Evolutionary conservation across 148 eudicot species (phyloP).

Genomic region (Mesembryanthemum crystallinum): DNA sequence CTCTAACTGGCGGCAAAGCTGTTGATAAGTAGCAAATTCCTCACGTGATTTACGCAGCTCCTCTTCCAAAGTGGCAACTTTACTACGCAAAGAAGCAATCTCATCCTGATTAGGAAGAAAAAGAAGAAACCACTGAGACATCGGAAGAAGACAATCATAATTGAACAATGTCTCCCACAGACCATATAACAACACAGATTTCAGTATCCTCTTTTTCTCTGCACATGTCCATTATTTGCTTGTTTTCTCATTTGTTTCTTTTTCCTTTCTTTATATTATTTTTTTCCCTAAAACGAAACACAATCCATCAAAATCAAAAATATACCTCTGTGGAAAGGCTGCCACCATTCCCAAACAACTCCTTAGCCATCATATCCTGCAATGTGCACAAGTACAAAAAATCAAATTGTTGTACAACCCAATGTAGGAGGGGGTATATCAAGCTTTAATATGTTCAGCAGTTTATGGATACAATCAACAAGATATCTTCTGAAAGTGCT

Average conservation of each 20-base stretch:
- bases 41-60: constrained; percentile 60
- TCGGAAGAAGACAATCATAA: neutral
- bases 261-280: neutral
- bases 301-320: constrained; percentile 1
- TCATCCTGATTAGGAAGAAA: constrained; percentile 46
- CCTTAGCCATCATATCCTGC: constrained; percentile 61
- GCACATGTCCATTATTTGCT: neutral
- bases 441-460: neutral
- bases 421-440: no score
- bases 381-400: constrained; percentile 21
- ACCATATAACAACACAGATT: constrained; percentile 1
- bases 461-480: neutral
- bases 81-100: constrained; percentile 52
- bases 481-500: neutral
- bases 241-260: neutral
- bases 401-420: neutral
- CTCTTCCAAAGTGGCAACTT: constrained; percentile 66
- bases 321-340: constrained; percentile 52
- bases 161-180: no score
- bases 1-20: constrained; percentile 49
- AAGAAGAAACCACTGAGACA: constrained; percentile 3
- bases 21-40: constrained; percentile 54
- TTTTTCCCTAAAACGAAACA: neutral
- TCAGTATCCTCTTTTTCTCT: neutral
- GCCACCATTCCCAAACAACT: constrained; percentile 45